These are phyloP conservation scores for Tanozyma kutaoensis DNA, from an alignment of 805 yeast species.

Conservation along the genomic window DNA sequence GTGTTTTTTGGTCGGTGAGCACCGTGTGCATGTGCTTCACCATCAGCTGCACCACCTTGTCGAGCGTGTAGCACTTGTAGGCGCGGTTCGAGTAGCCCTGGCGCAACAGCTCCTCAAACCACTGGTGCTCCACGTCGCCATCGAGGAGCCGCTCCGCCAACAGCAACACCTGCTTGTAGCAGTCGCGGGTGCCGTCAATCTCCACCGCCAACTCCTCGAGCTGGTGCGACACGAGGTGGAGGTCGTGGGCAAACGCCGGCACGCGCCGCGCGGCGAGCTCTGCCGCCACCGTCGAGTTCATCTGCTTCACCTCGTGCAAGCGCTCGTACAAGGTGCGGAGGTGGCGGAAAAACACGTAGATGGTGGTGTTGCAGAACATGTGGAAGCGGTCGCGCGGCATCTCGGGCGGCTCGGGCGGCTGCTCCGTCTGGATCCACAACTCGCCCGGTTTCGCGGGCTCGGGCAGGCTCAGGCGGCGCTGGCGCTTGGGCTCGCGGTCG, in stretches of 20 bases:
- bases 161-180: slow-evolving; percentile 66
- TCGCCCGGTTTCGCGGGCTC: slow-evolving; percentile 25
- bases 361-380: slow-evolving; percentile 76
- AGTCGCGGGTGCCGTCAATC: slow-evolving; percentile 46
- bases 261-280: slow-evolving; percentile 54
- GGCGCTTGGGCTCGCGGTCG: no score
- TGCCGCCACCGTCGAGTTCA: slow-evolving; percentile 56
- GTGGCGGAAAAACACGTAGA: slow-evolving; percentile 82
- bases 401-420: slow-evolving; percentile 12
- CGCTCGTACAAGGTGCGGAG: slow-evolving; percentile 73
- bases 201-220: slow-evolving; percentile 70
- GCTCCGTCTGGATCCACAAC: slow-evolving; percentile 27
- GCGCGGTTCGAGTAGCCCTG: slow-evolving; percentile 93
- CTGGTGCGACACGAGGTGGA: slow-evolving; percentile 70
- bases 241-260: slow-evolving; percentile 75
- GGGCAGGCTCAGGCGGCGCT: background rate
- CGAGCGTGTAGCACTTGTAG: slow-evolving; percentile 82
- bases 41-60: slow-evolving; percentile 68
- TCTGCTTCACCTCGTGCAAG: slow-evolving; percentile 58
- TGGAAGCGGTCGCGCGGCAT: slow-evolving; percentile 59
- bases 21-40: slow-evolving; percentile 78
- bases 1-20: slow-evolving; percentile 63
- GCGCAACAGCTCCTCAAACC: slow-evolving; percentile 91
- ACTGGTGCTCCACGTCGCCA: slow-evolving; percentile 84
- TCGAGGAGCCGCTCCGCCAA: slow-evolving; percentile 70